Percentiles rank a stretch among this genome's conserved stretches.
phyloP scores from a whole-genome alignment of 2,329 filamentous ascomycete genomes.

The Ophiostoma australiae region DNA sequence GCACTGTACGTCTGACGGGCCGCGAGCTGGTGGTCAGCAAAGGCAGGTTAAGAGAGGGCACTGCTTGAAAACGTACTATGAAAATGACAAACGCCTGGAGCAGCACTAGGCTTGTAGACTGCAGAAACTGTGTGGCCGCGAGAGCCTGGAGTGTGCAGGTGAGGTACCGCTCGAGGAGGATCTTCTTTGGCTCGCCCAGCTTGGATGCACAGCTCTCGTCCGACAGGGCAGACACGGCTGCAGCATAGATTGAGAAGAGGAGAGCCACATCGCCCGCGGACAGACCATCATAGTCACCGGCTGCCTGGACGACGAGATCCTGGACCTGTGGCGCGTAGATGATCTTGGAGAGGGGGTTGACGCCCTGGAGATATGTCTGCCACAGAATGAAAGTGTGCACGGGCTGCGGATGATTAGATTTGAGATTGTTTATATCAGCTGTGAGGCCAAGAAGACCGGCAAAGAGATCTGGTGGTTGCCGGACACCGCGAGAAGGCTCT shows the following conservation, averaged over 20 bases:
- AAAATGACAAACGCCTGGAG: neutral
- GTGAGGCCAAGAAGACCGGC: neutral
- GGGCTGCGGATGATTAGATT: conserved; percentile 33
- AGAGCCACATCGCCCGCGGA: neutral
- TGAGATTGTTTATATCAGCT: neutral
- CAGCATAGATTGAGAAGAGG: neutral
- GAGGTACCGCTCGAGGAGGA: neutral
- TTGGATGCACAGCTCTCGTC: neutral
- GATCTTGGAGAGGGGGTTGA: conserved; percentile 50
- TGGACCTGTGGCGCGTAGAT: conserved; percentile 47
- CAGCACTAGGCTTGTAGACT: neutral
- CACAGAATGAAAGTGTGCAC: conserved; percentile 35
- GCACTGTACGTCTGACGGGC: neutral
- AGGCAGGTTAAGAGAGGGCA: too few species aligned
- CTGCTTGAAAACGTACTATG: neutral
- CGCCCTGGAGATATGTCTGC: conserved; percentile 45
- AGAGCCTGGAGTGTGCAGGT: neutral
- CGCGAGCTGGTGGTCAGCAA: neutral
- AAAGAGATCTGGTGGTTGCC: neutral
- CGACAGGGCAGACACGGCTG: neutral
- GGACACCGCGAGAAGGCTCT: neutral
- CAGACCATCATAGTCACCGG: conserved; percentile 4
- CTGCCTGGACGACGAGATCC: conserved; percentile 28
- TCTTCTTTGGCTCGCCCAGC: neutral
- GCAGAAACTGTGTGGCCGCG: neutral